Evolutionary conservation across 176 grass and related monocot species (phyloP), one percentile per base, ranked within the genome.

Genomic region (Triticum urartu): DNA sequence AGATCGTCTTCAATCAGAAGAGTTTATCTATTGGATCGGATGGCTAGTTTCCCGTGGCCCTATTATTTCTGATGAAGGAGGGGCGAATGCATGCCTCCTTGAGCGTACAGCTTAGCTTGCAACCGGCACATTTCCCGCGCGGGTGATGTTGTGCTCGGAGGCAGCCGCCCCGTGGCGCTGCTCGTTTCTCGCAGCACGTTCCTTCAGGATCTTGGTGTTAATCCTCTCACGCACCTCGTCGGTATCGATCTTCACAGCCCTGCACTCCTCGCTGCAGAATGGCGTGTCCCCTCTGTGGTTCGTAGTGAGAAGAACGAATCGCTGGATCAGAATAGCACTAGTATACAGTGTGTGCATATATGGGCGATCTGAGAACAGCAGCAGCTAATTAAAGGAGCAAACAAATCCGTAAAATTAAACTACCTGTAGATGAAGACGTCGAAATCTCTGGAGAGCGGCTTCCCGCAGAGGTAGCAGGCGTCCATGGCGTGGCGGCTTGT

Each of bases 401-500:
- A 15, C 10, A 64, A 14, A n/a, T 24, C 34, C 11, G 48, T 3
- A 4, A 79, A 5, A 25, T 7, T 20, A 54, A 54, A 18, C 50
- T 59, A 93, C 92, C 89, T 91, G 80, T 93, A 93, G 86, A 93
- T 93, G 68, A 89, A 93, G 79, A 93, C 81, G 68, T 93, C 92
- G 68, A 64, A 0, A 75, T 93, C 75, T 30, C 11, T 13, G 4
- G 83, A 18, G 13, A 93, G 68, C 28, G 40, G 89, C 86, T 88
- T 93, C 61, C 84, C 42, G 80, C 89, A 93, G 74, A 86, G 86
- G 75, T 48, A 86, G 86, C 92, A 93, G 18, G 75, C 68, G 25
- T 89, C 83, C 73, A 91, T 85, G 75, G 87, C 70, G 26, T 11
- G 45, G 59, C 36, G 67, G 61, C 34, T 24, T 9, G 47, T 35